A percentile compares a stretch with the other conserved stretches of the same genome.
Evolutionary conservation across 1,284 basidiomycete genomes (phyloP).

Genomic region (Cystobasidiaceae sp.): DNA sequence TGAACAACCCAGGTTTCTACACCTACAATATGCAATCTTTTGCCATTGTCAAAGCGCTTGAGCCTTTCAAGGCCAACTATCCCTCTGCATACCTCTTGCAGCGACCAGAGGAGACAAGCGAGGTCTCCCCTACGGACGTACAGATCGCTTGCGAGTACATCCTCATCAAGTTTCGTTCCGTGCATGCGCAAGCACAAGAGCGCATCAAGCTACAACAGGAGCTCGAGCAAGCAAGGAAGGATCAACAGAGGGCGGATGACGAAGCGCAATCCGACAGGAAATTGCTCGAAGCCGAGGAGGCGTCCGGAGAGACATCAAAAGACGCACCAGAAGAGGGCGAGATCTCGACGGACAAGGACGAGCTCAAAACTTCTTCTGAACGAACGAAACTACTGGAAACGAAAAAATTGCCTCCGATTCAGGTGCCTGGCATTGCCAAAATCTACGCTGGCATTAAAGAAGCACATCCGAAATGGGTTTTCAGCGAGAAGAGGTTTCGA

Average conservation of each 20-base stretch:
- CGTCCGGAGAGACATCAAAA: background rate
- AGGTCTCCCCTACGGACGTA: constrained; percentile 7
- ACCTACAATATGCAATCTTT: constrained; percentile 12
- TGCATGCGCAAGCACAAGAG: constrained; percentile 12
- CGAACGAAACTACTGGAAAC: background rate
- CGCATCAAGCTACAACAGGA: background rate
- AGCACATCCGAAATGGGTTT: constrained; percentile 7
- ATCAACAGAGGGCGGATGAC: background rate
- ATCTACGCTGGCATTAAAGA: constrained; percentile 19
- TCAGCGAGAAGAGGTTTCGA: constrained; percentile 19
- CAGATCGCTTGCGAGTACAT: constrained; percentile 18
- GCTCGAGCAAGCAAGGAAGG: background rate
- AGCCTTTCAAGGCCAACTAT: background rate
- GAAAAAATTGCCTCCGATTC: background rate
- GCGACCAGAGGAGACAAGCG: background rate
- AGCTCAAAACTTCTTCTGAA: background rate
- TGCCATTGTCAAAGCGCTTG: constrained; percentile 2
- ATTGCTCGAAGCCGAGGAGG: background rate
- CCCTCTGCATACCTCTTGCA: constrained; percentile 24
- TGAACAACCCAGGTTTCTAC: constrained; percentile 1
- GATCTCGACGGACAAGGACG: too few species aligned
- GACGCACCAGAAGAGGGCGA: background rate
- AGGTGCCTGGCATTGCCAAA: constrained; percentile 22
- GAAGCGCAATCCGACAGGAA: constrained; percentile 1
- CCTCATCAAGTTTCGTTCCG: background rate